A percentile compares a stretch with the other conserved stretches of the same genome.
Evolutionary conservation across 2,329 filamentous ascomycete species (phyloP).

Genomic region (Fusarium ambrosium): DNA sequence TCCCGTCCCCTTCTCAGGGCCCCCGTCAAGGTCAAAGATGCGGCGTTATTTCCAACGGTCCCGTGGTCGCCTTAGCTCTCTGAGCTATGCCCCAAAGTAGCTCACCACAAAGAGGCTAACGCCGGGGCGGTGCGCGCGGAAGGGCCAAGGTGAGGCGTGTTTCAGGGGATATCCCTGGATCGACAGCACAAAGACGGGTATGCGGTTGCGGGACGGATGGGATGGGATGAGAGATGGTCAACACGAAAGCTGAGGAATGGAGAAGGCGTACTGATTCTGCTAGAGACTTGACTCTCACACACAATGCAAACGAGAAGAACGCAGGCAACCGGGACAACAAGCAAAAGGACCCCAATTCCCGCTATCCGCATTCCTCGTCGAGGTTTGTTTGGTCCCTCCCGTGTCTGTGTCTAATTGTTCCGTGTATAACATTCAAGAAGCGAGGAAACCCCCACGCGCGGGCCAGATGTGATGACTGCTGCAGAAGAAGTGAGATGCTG

Average conservation of each 20-base stretch:
- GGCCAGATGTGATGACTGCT: conserved; percentile 11
- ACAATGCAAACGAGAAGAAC: conserved; percentile 11
- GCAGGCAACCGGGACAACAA: conserved; percentile 16
- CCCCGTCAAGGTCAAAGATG: conserved; percentile 26
- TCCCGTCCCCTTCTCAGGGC: neutral
- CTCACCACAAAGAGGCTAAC: conserved; percentile 37
- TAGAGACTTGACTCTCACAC: neutral
- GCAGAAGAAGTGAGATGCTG: conserved; percentile 25
- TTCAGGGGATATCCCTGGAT: conserved; percentile 47
- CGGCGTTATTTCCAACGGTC: conserved; percentile 40
- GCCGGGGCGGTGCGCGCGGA: conserved; percentile 33
- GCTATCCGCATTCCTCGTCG: conserved; percentile 34
- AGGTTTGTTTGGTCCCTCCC: neutral
- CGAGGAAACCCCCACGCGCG: conserved; percentile 13
- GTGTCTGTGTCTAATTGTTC: conserved; percentile 12
- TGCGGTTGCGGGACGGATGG: conserved; percentile 16
- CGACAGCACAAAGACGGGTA: conserved; percentile 13
- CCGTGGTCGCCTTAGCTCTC: conserved; percentile 35
- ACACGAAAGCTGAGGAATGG: conserved; percentile 44
- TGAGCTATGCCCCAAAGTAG: conserved; percentile 30
- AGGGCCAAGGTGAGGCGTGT: conserved; percentile 42
- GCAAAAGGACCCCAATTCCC: neutral
- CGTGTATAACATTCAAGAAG: conserved; percentile 5
- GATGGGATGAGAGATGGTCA: neutral
- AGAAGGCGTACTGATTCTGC: conserved; percentile 17